Evolutionary conservation across 768 basidiomycete genomes (phyloP), one percentile per base, ranked within the genome.

Genomic region (Mycena galericulata): DNA sequence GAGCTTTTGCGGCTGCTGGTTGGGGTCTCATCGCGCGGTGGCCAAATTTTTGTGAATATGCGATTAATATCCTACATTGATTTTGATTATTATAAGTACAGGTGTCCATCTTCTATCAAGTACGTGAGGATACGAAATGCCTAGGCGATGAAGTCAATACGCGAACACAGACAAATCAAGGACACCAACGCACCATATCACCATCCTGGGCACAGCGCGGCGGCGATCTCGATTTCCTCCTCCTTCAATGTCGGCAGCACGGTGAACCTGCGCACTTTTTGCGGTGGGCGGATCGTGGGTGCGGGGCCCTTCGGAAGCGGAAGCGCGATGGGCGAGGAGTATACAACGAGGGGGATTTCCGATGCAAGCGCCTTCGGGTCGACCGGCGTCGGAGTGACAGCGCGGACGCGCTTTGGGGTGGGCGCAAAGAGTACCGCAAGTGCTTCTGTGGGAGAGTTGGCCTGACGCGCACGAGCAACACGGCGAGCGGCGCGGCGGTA

Each of bases 231-330:
- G 30, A 38, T 2, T 2, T 4, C 20, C 55, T 46, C 64, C 22
- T 65, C 57, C n/a, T 43, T n/a, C 5, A 60, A 30, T 12, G 65
- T 54, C 24, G 55, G 57, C 10, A 66, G 32, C 34, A 30, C 4
- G 9, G 32, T 14, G 30, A 60, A 20, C 9, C 22, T 66, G 24
- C 50, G 57, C 32, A 17, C 50, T 29, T 53, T 59, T 6, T 32
- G 50, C 4, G 66, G 32, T 26, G 66, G 66, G 4, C n/a, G 45
- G 27, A 67, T 36, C 24, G 36, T 36, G n/a, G 66, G 66, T 4
- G 66, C 66, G 17, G 66, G 59, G 18, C 66, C 66, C 17, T 67
- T 67, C 1, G 53, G 53, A 24, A 62, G 51, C 15, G 66, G 59
- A 34, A 62, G 66, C n/a, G 54, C 53, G 15, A 47, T 62, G 24